phyloP scores from a whole-genome alignment of 768 basidiomycete genomes.

The Gautieria morchelliformis region DNA sequence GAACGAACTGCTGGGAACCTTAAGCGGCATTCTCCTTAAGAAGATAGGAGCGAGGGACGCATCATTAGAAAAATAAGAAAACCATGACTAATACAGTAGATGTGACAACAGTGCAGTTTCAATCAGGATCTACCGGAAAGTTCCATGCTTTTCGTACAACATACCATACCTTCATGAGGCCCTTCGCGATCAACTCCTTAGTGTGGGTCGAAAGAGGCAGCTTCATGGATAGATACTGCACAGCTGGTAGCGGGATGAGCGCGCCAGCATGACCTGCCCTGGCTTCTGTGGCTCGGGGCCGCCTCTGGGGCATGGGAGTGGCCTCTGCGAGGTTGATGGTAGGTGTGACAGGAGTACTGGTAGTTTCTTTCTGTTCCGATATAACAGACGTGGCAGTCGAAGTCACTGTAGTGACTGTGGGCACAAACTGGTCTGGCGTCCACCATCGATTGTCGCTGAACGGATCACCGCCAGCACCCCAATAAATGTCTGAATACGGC shows the following conservation, averaged over 20 bases:
- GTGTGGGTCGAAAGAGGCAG: conserved; percentile 24
- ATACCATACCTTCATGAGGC: conserved; percentile 36
- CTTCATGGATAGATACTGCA: conserved; percentile 15
- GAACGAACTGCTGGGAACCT: too few species aligned
- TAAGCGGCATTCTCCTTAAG: too few species aligned
- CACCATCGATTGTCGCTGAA: not conserved
- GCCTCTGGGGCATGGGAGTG: conserved; percentile 14
- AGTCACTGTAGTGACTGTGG: not conserved
- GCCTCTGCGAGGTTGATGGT: conserved; percentile 10
- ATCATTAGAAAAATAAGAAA: not conserved
- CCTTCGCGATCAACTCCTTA: conserved; percentile 20
- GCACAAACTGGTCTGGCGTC: not conserved
- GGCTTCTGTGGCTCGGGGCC: not conserved
- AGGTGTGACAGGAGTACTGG: conserved; percentile 1
- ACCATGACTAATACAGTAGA: not conserved
- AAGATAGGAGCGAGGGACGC: too few species aligned
- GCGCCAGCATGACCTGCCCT: not conserved
- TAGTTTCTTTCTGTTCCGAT: not conserved
- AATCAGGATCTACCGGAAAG: conserved; percentile 42
- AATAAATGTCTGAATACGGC: not conserved
- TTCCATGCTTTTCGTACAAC: conserved; percentile 42
- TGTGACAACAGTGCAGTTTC: not conserved
- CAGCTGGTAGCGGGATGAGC: conserved; percentile 8
- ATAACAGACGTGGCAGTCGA: not conserved
- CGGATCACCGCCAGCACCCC: not conserved